Base-by-base conservation (phyloP, 129 eudicot species). In the Helianthus annuus region DNA sequence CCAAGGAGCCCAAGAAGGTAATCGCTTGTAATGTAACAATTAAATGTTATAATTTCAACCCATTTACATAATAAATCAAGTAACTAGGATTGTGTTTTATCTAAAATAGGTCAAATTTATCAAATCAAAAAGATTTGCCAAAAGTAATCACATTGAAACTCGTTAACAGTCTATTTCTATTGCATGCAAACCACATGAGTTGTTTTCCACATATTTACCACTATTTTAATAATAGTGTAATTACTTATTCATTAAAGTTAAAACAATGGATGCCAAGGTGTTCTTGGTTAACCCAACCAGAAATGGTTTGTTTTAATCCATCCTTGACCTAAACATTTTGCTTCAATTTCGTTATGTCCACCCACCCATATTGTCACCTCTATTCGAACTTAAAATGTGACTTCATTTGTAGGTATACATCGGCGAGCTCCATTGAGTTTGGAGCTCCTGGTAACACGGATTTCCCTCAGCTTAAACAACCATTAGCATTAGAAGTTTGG, bases 1-100 rank as follows among this genome's bases (percentile, higher is more conserved):
- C 96, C 98, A n/a, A 80, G 87, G 64, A 90, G 98, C 85, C 98
- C 90, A 58, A 85, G 97, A 55, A 90, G 98, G 96, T 89, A 68
- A 58, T 19, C 16, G 1, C 27, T 22, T 10, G 19, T 56, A 3
- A 0, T 48, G 8, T 13, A 40, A 40, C 45, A 40, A 38, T 38
- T 38, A 38, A 6, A 38, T 38, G 42, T 40, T 6, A 40, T 40
- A 40, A 40, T 40, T 40, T 7, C 9, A 40, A 40, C 45, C 45
- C 9, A 40, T 40, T 40, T 40, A 40, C 45, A 1, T 6, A 40
- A 40, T 32, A 32, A 40, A 40, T 40, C 9, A 40, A 40, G 9
- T 7, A 40, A 40, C 10, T 1, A 5, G 45, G 45, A 40, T 40
- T 40, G 10, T 40, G 45, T 6, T 40, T 40, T 40, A 40, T 40